A percentile compares a stretch with the other conserved stretches of the same genome.
phyloP scores from a whole-genome alignment of 1,139 yeast species.

The Yamadazyma conglobata region DNA sequence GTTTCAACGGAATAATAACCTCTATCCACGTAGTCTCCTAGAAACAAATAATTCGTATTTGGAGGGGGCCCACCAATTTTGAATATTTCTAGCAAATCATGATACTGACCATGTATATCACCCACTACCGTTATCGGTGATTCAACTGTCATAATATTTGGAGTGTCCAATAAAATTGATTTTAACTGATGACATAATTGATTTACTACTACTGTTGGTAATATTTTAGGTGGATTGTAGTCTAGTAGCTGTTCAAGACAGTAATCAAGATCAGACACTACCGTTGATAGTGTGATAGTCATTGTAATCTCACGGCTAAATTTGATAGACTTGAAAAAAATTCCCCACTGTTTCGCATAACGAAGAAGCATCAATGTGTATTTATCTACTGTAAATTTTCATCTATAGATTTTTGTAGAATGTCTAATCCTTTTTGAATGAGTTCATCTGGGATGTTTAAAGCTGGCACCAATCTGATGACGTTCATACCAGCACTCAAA shows the following conservation, averaged over 20 bases:
- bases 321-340: not conserved
- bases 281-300: constrained; percentile 34
- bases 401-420: constrained; percentile 41
- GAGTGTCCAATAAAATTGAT: constrained; percentile 34
- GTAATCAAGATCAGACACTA: constrained; percentile 41
- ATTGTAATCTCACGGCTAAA: too few relatives aligned
- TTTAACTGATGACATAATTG: constrained; percentile 44
- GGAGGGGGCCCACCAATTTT: constrained; percentile 93
- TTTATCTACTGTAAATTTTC: constrained; percentile 5
- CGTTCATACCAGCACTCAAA: constrained; percentile 89
- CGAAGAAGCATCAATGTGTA: constrained; percentile 1
- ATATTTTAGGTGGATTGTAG: constrained; percentile 41
- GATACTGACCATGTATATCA: constrained; percentile 96
- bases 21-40: constrained; percentile 91
- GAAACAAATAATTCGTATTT: constrained; percentile 82
- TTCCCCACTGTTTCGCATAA: too few relatives aligned
- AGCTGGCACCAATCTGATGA: constrained; percentile 88
- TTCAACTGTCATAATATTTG: constrained; percentile 75
- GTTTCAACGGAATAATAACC: constrained; percentile 93
- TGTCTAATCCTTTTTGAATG: constrained; percentile 64
- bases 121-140: constrained; percentile 98
- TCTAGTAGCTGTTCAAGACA: constrained; percentile 43
- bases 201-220: constrained; percentile 42
- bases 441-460: constrained; percentile 72
- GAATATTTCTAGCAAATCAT: constrained; percentile 87